These are phyloP conservation scores for Hymenochaete sp. DNA, from an alignment of 1,284 basidiomycete genomes.

Conservation along the genomic window DNA sequence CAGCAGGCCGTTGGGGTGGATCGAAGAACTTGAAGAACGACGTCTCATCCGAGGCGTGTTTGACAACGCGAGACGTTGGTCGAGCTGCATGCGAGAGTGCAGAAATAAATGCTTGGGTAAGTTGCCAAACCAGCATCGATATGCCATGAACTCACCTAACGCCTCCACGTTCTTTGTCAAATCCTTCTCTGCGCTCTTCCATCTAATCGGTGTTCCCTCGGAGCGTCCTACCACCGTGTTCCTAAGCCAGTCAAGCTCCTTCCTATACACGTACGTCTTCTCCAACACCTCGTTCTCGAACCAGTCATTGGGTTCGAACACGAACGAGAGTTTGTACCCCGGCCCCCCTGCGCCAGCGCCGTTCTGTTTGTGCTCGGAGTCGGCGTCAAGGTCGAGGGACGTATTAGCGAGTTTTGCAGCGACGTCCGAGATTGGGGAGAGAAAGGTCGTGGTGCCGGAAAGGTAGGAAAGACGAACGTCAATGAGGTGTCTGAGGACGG, in stretches of 20 bases:
- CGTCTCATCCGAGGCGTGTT: conserved; percentile 81
- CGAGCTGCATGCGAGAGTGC: too few relatives aligned
- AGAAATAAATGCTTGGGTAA: too few relatives aligned
- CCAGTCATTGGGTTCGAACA: conserved; percentile 79
- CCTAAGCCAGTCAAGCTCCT: conserved; percentile 87
- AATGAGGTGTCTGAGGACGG: conserved; percentile 58
- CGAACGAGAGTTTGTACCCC: conserved; percentile 87
- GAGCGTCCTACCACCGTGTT: conserved; percentile 95
- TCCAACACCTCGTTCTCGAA: conserved; percentile 80
- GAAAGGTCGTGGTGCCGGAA: too few relatives aligned
- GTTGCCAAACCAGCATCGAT: conserved; percentile 86
- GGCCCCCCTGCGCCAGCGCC: too few relatives aligned
- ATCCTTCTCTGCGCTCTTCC: conserved; percentile 99
- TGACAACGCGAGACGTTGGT: too few relatives aligned
- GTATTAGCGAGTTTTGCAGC: too few relatives aligned
- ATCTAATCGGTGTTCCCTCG: conserved; percentile 86
- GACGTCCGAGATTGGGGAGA: too few relatives aligned
- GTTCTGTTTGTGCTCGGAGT: conserved; percentile 39
- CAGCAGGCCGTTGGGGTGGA: conserved; percentile 65
- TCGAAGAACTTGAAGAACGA: conserved; percentile 98
- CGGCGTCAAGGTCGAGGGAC: too few relatives aligned
- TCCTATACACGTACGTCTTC: conserved; percentile 95
- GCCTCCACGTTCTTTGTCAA: conserved; percentile 95
- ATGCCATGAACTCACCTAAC: too few relatives aligned
- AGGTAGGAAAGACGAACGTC: conserved; percentile 68